Evolutionary conservation across 2,329 filamentous ascomycete species (phyloP).

Genomic region (Alternaria longipes): DNA sequence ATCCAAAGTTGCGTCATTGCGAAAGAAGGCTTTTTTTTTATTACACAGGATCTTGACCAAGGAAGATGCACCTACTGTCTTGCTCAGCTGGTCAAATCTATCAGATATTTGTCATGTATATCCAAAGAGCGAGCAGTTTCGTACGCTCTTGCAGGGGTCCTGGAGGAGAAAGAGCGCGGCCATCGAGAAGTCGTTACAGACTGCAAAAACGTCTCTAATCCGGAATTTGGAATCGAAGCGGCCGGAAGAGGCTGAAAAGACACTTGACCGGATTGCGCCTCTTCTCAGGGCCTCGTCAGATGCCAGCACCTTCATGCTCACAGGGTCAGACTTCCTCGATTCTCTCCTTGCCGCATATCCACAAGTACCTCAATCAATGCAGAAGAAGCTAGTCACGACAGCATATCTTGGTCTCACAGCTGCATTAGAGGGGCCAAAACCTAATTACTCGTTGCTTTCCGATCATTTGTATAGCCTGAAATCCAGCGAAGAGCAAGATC

Average conservation of each 20-base stretch:
- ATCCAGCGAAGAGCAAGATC: constrained; percentile 71
- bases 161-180: constrained; percentile 62
- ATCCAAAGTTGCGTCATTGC: constrained; percentile 61
- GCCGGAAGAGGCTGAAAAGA: constrained; percentile 63
- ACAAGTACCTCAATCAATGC: constrained; percentile 68
- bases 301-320: constrained; percentile 71
- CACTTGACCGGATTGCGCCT: constrained; percentile 68
- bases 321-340: constrained; percentile 88
- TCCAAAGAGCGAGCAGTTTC: constrained; percentile 67
- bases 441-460: constrained; percentile 77
- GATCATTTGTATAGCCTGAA: constrained; percentile 88
- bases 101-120: constrained; percentile 74
- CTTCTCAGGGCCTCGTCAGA: constrained; percentile 69
- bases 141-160: constrained; percentile 58
- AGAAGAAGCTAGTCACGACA: constrained; percentile 74
- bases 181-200: constrained; percentile 66
- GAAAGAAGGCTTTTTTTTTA: constrained; percentile 72
- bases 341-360: constrained; percentile 73
- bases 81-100: constrained; percentile 74
- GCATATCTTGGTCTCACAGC: constrained; percentile 79
- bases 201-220: constrained; percentile 70
- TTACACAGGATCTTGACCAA: constrained; percentile 65
- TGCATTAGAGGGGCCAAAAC: constrained; percentile 70
- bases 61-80: constrained; percentile 54
- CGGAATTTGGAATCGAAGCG: constrained; percentile 70